Evolutionary conservation across 2,329 filamentous ascomycete species (phyloP), one percentile per base, ranked within the genome.

Genomic region (Chaetomiaceae sp.): DNA sequence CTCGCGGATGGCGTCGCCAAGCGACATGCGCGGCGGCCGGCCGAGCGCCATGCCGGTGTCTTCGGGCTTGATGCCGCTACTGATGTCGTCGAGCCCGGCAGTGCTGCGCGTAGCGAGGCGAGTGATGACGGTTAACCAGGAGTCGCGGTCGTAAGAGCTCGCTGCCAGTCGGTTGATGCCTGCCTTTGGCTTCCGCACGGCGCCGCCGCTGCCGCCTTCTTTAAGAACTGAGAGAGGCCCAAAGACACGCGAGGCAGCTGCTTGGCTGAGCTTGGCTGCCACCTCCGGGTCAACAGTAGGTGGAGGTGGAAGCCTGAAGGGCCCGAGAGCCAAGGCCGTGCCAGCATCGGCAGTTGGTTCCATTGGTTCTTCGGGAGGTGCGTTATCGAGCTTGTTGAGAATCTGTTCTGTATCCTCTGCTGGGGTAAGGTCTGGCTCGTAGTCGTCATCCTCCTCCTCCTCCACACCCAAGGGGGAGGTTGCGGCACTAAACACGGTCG

Each of bases 101-200:
- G 82, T 79, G 20, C 89, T 81, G 33, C 92, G 81, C 3, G 91
- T 96, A 11, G 91, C 92, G 42, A 97, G 74, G 43, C 94, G 84
- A 36, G 87, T 87, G 52, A 97, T 78, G 18, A 97, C 82, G 0
- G 90, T 94, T 60, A 95, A 81, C 91, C 92, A 97, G 0, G 90
- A 88, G 58, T 96, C 91, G 57, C 86, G 80, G 63, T 92, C 90
- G 62, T 90, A 89, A 2, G 85, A 86, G 64, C 85, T 92, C 21
- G 88, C 90, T 0, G 92, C 91, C 33, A 96, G 75, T 44, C 91
- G 81, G 63, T 88, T 88, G 66, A 97, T 87, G 1, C 94, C 92
- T 56, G 80, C 75, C 70, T 85, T 83, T 64, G 77, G 75, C 66
- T 82, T 82, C 73, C 81, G 79, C 55, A 75, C 68, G 0, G 78